Evolutionary conservation across 192 early-diverging fungal genomes (phyloP).

Genomic region (Backusella sp.): DNA sequence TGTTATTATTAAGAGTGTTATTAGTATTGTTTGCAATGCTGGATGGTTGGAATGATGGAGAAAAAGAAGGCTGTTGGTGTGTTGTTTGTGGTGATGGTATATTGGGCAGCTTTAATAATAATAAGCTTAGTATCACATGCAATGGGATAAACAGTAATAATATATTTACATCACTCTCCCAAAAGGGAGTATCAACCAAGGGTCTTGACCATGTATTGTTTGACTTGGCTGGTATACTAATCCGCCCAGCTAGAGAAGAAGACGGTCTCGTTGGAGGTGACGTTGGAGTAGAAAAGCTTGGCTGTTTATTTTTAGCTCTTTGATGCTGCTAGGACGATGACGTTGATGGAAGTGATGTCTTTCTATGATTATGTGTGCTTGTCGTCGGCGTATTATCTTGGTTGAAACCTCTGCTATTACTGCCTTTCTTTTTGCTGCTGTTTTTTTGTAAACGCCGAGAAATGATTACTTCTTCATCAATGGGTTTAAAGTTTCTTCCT

Average conservation of each 20-base stretch:
- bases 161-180: slow-evolving; percentile 5
- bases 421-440: not conserved
- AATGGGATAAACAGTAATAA: not conserved
- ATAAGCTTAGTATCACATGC: not conserved
- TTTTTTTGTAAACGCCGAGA: slow-evolving; percentile 22
- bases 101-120: not conserved
- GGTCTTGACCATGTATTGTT: not conserved
- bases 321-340: not conserved
- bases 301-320: not conserved
- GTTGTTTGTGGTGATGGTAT: not conserved
- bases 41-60: not conserved
- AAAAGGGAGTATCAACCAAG: not conserved
- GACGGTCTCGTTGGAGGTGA: not conserved
- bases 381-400: not conserved
- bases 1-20: not conserved
- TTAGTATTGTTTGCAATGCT: not conserved
- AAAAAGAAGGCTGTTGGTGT: no score
- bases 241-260: not conserved
- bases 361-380: not conserved
- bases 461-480: slow-evolving; percentile 32
- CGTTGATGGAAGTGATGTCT: not conserved
- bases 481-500: slow-evolving; percentile 35
- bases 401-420: not conserved
- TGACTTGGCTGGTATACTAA: not conserved
- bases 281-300: not conserved